phyloP scores from a whole-genome alignment of 257 asterid genomes.

The Primulina tabacum region DNA sequence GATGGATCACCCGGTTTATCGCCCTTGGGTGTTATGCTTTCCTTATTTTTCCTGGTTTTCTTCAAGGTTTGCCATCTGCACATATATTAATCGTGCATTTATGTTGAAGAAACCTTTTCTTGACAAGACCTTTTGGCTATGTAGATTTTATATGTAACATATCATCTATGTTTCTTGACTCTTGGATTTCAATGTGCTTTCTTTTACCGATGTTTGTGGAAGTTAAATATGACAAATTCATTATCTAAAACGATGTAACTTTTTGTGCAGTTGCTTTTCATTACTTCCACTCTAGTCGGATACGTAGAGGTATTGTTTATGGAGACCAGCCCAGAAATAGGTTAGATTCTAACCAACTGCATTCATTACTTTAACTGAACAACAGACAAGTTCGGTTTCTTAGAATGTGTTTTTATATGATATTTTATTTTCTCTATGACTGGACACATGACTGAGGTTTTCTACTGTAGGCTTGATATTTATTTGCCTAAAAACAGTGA shows the following conservation, averaged over 20 bases:
- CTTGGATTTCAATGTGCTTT: slow-evolving; percentile 3
- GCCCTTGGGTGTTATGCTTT: slow-evolving; percentile 87
- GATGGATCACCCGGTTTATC: slow-evolving; percentile 80
- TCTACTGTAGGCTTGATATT: slow-evolving; percentile 70
- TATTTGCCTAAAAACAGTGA: slow-evolving; percentile 66
- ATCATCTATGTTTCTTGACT: neutral
- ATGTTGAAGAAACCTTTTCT: slow-evolving; percentile 8
- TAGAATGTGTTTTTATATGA: neutral
- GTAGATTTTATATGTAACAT: neutral
- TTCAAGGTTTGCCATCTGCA: slow-evolving; percentile 63
- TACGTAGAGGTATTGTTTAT: slow-evolving; percentile 74
- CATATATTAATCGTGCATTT: neutral
- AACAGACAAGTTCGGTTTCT: neutral
- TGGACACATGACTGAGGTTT: slow-evolving; percentile 18
- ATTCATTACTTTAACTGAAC: neutral
- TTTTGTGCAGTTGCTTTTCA: slow-evolving; percentile 76
- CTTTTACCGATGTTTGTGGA: slow-evolving; percentile 13
- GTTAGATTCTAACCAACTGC: slow-evolving; percentile 33
- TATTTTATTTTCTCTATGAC: neutral
- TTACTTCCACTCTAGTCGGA: slow-evolving; percentile 71
- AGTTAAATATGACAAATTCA: slow-evolving; percentile 1
- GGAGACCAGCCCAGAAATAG: slow-evolving; percentile 96
- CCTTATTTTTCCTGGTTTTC: slow-evolving; percentile 82
- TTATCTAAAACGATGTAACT: slow-evolving; percentile 7
- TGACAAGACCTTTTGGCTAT: neutral